Base-by-base conservation (phyloP, 192 early-diverging fungal species). In the Backusella luteola region DNA sequence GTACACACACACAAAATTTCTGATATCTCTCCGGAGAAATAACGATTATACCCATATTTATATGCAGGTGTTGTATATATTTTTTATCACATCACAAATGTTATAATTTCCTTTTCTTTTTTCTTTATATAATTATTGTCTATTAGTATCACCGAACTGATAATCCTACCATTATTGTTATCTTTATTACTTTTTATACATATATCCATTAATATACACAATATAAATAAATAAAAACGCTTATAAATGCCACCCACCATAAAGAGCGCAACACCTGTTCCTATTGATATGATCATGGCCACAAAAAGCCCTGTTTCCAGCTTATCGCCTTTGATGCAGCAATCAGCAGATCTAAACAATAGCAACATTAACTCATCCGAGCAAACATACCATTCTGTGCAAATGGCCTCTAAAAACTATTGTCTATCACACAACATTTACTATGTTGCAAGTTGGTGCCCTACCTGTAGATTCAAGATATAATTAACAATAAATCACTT, bases 371-470 rank as follows among this genome's bases (percentile, higher is more conserved):
- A 38, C 38, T 49, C 26, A 17, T 32, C 67, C 19, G 70, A 71
- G 21, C 42, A 71, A 71, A 42, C 44, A 12, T 49, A 49, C n/a
- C 70, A 44, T 26, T 36, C 70, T 4, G 44, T 71, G 3, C 70
- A 49, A 71, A 71, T 71, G 70, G 68, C 68, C 4, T 41, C 68
- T n/a, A 69, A 38, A 69, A 69, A 69, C 7, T 69, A 69, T 23
- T 69, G 68, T 23, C 39, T 69, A 41, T 35, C 68, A 14, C 68
- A 69, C 35, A 69, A 69, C 23, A 69, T 38, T 9, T 69, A 69
- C 35, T 69, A 41, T 21, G 68, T 69, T 39, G 68, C 38, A 69
- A 69, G 68, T 26, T 69, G 68, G 68, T 69, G 68, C 26, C 67
- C 67, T 26, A 69, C 35, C 21, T 69, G 67, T 69, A 69, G 67